Percentiles rank a stretch among this genome's conserved stretches.
These are phyloP conservation scores for Sugiyamaella smithiae DNA, from an alignment of 805 yeast species.

Conservation along the genomic window DNA sequence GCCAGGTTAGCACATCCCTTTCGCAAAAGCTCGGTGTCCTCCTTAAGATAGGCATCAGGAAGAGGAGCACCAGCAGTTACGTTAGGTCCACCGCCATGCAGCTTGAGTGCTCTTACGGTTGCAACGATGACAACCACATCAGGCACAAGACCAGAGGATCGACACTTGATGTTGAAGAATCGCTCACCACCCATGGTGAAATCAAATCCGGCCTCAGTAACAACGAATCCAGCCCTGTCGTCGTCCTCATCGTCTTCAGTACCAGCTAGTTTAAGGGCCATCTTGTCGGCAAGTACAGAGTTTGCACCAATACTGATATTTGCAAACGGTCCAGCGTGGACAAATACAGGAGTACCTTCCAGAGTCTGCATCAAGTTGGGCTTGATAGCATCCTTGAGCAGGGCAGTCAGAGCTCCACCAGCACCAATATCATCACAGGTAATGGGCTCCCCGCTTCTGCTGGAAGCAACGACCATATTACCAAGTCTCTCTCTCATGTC, in stretches of 20 bases:
- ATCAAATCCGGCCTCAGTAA: slow-evolving; percentile 97
- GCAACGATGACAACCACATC: slow-evolving; percentile 93
- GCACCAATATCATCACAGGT: slow-evolving; percentile 93
- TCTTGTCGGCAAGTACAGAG: slow-evolving; percentile 88
- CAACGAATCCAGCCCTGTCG: slow-evolving; percentile 67
- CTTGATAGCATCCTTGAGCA: slow-evolving; percentile 91
- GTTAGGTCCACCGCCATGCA: slow-evolving; percentile 96
- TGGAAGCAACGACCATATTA: slow-evolving; percentile 82
- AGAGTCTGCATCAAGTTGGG: slow-evolving; percentile 96
- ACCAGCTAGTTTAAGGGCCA: slow-evolving; percentile 89
- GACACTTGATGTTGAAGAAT: slow-evolving; percentile 91
- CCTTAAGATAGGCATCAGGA: slow-evolving; percentile 77
- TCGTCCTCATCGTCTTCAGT: slow-evolving; percentile 45
- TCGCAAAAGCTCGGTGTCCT: slow-evolving; percentile 73
- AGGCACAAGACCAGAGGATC: slow-evolving; percentile 87
- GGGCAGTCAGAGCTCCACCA: slow-evolving; percentile 93
- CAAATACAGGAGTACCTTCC: slow-evolving; percentile 96
- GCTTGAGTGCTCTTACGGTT: slow-evolving; percentile 90
- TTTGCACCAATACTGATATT: slow-evolving; percentile 96
- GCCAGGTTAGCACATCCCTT: slow-evolving; percentile 84
- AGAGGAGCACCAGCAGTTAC: slow-evolving; percentile 90
- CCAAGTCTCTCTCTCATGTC: slow-evolving; percentile 90
- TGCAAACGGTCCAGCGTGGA: slow-evolving; percentile 99
- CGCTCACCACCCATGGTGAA: slow-evolving; percentile 99
- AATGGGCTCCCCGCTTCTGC: slow-evolving; percentile 70